Base-by-base conservation (phyloP, 306 rosid species). In the Prinsepia uniflora region DNA sequence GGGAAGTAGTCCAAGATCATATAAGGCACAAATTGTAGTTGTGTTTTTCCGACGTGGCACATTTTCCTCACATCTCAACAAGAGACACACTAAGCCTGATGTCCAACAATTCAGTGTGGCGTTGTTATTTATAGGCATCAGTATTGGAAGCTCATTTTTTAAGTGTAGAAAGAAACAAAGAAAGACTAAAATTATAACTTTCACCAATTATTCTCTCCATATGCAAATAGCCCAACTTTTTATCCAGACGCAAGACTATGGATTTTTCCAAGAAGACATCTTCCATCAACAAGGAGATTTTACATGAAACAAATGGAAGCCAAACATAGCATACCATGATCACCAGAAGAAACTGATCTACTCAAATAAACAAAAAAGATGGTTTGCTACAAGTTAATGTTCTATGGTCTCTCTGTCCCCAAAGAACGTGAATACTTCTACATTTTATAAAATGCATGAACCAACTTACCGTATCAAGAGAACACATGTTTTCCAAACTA, bases 401-500 rank as follows among this genome's bases (percentile, higher is more conserved):
- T 19, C 2, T 13, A 42, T 2, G 30, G 64, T 36, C 0, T 24
- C 15, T 11, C 63, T 15, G 6, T 14, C 0, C 17, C 40, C 39
- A 47, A 7, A 39, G 47, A 64, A 56, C 2, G 30, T 43, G 72
- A 11, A 20, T 65, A 17, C 10, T 42, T n/a, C 17, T 6, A 7
- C 8, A 44, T 13, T 10, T 44, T 7, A 10, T 10, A 17, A 24
- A 7, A 62, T 42, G 55, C 47, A 67, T 10, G 22, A 63, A 57
- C 63, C 49, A 73, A 56, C 80, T 81, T 72, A 92, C 98, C 63
- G 11, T 75, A 82, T 92, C 96, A 59, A 88, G 85, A 59, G 77
- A 58, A 78, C 69, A 67, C 83, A 80, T 78, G 77, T 73, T 78
- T 81, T 86, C 88, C 87, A 90, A 89, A 84, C 93, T 90, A 76